Conservation (phyloP, 352 stramenopile species). For the Pythium rishiriense region DNA sequence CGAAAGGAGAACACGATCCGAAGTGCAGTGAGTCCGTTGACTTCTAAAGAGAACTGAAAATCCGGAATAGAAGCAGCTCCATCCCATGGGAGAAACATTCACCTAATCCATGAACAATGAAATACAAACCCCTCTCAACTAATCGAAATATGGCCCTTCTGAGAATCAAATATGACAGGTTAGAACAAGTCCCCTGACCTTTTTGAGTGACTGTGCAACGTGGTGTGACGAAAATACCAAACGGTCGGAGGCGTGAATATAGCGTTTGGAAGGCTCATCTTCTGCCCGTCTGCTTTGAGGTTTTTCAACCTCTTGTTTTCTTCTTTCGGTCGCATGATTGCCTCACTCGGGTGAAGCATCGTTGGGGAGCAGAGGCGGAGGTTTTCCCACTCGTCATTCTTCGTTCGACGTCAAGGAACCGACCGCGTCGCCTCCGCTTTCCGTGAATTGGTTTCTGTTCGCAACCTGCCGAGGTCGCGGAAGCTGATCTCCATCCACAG, state of each 20-base stretch:
- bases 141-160: conserved; percentile 3
- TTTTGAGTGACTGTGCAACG: background rate
- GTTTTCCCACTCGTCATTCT: conserved; percentile 8
- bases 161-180: background rate
- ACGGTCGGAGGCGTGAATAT: background rate
- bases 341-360: conserved; percentile 8
- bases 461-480: too few species aligned
- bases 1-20: too few species aligned
- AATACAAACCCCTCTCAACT: conserved; percentile 9
- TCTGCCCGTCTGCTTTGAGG: conserved; percentile 2
- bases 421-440: background rate
- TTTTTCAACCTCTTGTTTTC: conserved; percentile 7
- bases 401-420: conserved; percentile 4
- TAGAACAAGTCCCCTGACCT: too few species aligned
- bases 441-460: background rate
- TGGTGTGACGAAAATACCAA: background rate
- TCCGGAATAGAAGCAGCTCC: background rate
- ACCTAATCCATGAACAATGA: conserved; percentile 12
- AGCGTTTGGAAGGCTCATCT: background rate
- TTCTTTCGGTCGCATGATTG: conserved; percentile 3
- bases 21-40: too few species aligned
- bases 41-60: background rate
- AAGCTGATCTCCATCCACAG: too few species aligned
- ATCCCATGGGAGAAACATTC: conserved; percentile 4
- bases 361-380: background rate